Percentiles rank a stretch among this genome's conserved stretches.
Conservation (phyloP, 1,139 yeast genomes). For the Candida freyschussii region DNA sequence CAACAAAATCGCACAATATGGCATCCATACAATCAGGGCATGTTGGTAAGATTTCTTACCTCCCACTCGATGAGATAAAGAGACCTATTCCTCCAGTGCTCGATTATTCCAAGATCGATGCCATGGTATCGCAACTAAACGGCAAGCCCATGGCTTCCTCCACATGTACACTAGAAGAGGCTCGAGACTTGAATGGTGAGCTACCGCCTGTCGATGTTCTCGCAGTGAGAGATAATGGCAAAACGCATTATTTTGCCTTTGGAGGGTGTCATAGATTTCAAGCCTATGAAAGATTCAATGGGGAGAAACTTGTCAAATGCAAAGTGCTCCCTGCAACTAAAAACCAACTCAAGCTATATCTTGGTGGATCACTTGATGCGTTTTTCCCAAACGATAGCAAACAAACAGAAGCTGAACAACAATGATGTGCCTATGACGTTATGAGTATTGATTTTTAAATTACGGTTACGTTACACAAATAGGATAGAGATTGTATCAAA, state of each 20-base stretch:
- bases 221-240: constrained; percentile 57
- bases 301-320: constrained; percentile 53
- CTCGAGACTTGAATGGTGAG: constrained; percentile 45
- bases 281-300: constrained; percentile 55
- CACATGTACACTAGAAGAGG: constrained; percentile 51
- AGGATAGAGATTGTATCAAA: too few relatives aligned
- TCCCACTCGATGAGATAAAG: constrained; percentile 61
- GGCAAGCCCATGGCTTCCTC: constrained; percentile 61
- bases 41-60: constrained; percentile 42
- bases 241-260: constrained; percentile 66
- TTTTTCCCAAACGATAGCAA: constrained; percentile 37
- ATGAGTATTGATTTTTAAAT: too few relatives aligned
- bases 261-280: constrained; percentile 86
- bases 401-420: too few relatives aligned
- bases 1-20: too few relatives aligned
- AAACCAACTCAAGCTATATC: constrained; percentile 52
- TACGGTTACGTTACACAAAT: too few relatives aligned
- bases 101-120: constrained; percentile 63
- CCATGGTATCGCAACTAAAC: constrained; percentile 71
- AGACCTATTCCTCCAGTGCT: constrained; percentile 84
- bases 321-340: constrained; percentile 65
- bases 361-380: constrained; percentile 61
- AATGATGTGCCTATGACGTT: too few relatives aligned
- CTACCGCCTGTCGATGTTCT: constrained; percentile 76
- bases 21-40: constrained; percentile 47